A percentile compares a stretch with the other conserved stretches of the same genome.
Evolutionary conservation across 192 early-diverging fungal species (phyloP).

Genomic region (Dissophora globulifera): DNA sequence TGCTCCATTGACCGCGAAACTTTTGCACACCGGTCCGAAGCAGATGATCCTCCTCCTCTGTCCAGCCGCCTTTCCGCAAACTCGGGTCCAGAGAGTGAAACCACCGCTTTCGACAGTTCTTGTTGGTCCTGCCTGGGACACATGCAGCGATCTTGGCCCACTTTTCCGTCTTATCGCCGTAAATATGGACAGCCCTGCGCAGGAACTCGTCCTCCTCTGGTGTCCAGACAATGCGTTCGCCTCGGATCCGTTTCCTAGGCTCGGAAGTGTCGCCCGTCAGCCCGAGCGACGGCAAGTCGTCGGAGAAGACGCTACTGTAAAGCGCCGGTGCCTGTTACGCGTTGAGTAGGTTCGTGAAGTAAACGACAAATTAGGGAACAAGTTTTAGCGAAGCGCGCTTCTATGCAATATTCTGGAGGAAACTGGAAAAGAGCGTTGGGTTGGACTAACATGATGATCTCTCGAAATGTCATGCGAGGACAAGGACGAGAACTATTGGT

Average conservation of each 20-base stretch:
- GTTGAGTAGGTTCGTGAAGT: too few relatives aligned
- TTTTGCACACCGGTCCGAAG: slow-evolving; percentile 76
- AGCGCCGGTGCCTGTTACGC: slow-evolving; percentile 31
- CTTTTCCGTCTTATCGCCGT: slow-evolving; percentile 80
- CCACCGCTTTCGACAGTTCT: slow-evolving; percentile 86
- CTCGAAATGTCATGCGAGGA: slow-evolving; percentile 18
- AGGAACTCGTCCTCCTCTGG: slow-evolving; percentile 82
- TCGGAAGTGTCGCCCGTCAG: slow-evolving; percentile 26
- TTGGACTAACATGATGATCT: slow-evolving; percentile 22
- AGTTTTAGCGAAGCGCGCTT: not conserved
- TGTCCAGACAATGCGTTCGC: slow-evolving; percentile 72
- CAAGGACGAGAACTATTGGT: slow-evolving; percentile 33
- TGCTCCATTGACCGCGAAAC: slow-evolving; percentile 82
- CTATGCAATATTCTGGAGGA: slow-evolving; percentile 7
- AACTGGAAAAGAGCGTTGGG: slow-evolving; percentile 5
- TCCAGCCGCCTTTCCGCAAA: slow-evolving; percentile 84
- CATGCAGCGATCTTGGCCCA: slow-evolving; percentile 82
- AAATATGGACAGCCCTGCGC: slow-evolving; percentile 73
- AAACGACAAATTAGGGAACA: too few relatives aligned
- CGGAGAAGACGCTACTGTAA: slow-evolving; percentile 19
- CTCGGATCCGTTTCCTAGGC: slow-evolving; percentile 41
- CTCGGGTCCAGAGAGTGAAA: slow-evolving; percentile 82
- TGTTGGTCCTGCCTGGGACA: slow-evolving; percentile 82
- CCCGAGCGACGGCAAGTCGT: slow-evolving; percentile 28
- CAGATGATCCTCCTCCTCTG: slow-evolving; percentile 77